phyloP scores from a whole-genome alignment of 2,329 filamentous ascomycete species.

The Dactylonectria macrodidyma region DNA sequence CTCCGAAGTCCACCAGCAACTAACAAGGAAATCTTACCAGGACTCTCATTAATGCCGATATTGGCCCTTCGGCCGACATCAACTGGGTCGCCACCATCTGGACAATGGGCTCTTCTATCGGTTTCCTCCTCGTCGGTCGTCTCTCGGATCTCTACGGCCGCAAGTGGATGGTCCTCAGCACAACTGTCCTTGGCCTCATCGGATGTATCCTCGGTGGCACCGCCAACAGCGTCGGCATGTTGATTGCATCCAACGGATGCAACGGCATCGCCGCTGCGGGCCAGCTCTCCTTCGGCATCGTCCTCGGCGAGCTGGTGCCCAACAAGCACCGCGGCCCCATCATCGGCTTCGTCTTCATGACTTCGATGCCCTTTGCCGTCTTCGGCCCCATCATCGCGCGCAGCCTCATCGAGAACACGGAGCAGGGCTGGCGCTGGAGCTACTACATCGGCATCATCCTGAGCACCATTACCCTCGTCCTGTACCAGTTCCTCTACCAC shows the following conservation, averaged over 20 bases:
- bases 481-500: slow-evolving; percentile 62
- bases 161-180: slow-evolving; percentile 57
- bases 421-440: slow-evolving; percentile 62
- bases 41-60: slow-evolving; percentile 51
- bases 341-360: slow-evolving; percentile 56
- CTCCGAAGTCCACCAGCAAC: neutral
- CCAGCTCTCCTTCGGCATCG: slow-evolving; percentile 59
- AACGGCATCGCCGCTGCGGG: slow-evolving; percentile 58
- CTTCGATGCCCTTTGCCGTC: slow-evolving; percentile 57
- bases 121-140: slow-evolving; percentile 59
- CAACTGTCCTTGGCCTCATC: slow-evolving; percentile 52
- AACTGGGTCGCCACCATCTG: slow-evolving; percentile 54
- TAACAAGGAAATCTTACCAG: slow-evolving; percentile 24
- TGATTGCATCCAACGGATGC: slow-evolving; percentile 56
- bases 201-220: slow-evolving; percentile 56
- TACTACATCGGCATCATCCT: slow-evolving; percentile 65
- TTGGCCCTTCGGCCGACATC: slow-evolving; percentile 51
- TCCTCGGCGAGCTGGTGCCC: slow-evolving; percentile 61
- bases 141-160: slow-evolving; percentile 61
- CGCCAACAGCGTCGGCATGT: slow-evolving; percentile 52
- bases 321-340: slow-evolving; percentile 57
- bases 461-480: slow-evolving; percentile 54
- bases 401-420: slow-evolving; percentile 59
- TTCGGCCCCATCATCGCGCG: slow-evolving; percentile 64
- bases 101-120: slow-evolving; percentile 57